These are phyloP conservation scores for Olyra latifolia DNA, from an alignment of 176 grass and related monocot genomes.

Conservation along the genomic window DNA sequence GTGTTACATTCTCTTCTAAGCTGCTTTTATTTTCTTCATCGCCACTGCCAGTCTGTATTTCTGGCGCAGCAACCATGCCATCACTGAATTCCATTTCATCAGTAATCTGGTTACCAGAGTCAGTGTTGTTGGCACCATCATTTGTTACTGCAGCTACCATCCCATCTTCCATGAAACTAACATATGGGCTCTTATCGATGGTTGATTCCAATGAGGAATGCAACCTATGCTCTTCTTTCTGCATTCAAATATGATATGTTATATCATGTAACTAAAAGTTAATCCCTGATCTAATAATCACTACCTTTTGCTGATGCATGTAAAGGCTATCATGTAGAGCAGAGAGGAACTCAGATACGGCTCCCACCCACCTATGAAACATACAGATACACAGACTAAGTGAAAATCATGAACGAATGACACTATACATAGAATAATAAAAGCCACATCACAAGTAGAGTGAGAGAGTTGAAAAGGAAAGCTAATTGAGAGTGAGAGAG, in stretches of 20 bases:
- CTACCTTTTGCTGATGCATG: conserved; percentile 75
- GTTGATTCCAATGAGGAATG: conserved; percentile 62
- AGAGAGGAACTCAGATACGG: conserved; percentile 63
- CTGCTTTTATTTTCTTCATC: background rate
- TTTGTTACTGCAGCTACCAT: conserved; percentile 68
- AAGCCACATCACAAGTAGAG: background rate
- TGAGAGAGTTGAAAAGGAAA: background rate
- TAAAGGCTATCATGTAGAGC: conserved; percentile 69
- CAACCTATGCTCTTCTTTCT: conserved; percentile 45
- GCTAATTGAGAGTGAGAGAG: background rate
- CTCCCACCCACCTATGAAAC: conserved; percentile 77
- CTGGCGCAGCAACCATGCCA: background rate
- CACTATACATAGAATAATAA: background rate
- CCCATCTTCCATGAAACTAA: conserved; percentile 82
- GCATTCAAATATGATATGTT: conserved; percentile 32
- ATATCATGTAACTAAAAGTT: conserved; percentile 31
- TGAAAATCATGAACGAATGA: background rate
- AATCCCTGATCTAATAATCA: conserved; percentile 29
- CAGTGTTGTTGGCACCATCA: conserved; percentile 32
- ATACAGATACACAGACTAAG: conserved; percentile 8
- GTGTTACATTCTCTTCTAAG: conserved; percentile 1
- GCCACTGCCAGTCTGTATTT: conserved; percentile 19
- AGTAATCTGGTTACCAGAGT: background rate
- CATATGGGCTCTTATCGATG: conserved; percentile 80
- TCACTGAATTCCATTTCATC: conserved; percentile 9